Evolutionary conservation across 1,139 yeast genomes (phyloP).

Genomic region (Kurtzmaniella quercitrusa): DNA sequence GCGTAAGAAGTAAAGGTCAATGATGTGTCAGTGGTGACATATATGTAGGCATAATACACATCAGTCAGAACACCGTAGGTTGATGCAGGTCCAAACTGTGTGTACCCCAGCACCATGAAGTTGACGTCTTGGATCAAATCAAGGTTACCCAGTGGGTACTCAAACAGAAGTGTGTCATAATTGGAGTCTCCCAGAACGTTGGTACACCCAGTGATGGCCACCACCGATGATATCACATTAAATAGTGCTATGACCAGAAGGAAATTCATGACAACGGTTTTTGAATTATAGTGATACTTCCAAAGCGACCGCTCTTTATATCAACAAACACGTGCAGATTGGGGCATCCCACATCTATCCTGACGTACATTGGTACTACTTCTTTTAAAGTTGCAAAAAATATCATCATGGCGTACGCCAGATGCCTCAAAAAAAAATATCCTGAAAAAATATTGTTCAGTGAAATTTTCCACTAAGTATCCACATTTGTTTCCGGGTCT

Average conservation of each 20-base stretch:
- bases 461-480: too few species aligned
- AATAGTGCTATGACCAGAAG: neutral
- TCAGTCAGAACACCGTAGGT: neutral
- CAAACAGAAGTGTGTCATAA: neutral
- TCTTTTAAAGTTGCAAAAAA: too few species aligned
- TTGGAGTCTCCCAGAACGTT: neutral
- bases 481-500: too few species aligned
- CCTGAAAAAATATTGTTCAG: too few species aligned
- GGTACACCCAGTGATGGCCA: neutral
- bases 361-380: too few species aligned
- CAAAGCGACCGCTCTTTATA: too few species aligned
- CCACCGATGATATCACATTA: neutral
- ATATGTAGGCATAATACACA: neutral
- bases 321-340: too few species aligned
- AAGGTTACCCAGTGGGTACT: neutral
- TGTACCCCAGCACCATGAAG: neutral
- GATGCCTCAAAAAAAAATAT: too few species aligned
- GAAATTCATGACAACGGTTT: neutral
- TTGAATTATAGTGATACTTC: too few species aligned
- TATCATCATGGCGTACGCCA: too few species aligned
- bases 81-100: neutral
- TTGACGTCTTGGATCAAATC: neutral
- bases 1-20: neutral
- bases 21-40: neutral
- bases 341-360: too few species aligned